Evolutionary conservation across 2,329 filamentous ascomycete species (phyloP), one percentile per base, ranked within the genome.

Genomic region (Claviceps capensis): DNA sequence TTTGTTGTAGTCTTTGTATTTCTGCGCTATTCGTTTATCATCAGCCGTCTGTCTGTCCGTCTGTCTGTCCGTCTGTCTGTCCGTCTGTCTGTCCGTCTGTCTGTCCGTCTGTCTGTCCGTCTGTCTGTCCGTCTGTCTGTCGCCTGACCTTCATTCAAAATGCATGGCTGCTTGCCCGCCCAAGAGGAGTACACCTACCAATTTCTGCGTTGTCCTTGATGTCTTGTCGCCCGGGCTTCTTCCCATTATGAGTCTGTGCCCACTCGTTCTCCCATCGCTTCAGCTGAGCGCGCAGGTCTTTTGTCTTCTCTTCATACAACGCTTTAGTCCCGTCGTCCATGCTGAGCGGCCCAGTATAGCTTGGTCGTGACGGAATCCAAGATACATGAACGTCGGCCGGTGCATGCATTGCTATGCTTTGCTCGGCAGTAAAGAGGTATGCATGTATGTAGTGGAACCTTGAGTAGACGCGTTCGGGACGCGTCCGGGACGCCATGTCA

Each of bases 1-100:
- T 57, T 76, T 81, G 63, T 83, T 82, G 67, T 89, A 90, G 56
- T 85, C 76, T 63, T 85, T 88, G 67, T 91, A 91, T 62, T 88
- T 89, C 47, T 72, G 73, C 40, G 82, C 83, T 86, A 58, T 41
- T 37, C 44, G 14, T 30, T 19, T 19, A 34, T 17, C 13, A 11
- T 50, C 26, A 50, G 48, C 19, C 7, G 6, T 42, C 17, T 47
- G 7, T 13, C 17, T 47, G 7, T 13, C n/a, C n/a, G n/a, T n/a
- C n/a, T n/a, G n/a, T n/a, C n/a, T n/a, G n/a, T n/a, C n/a, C n/a
- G n/a, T n/a, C n/a, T n/a, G n/a, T n/a, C n/a, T n/a, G n/a, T n/a
- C n/a, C n/a, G n/a, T n/a, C n/a, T n/a, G n/a, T n/a, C n/a, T n/a
- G n/a, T n/a, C n/a, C n/a, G n/a, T n/a, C n/a, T n/a, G n/a, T n/a